A percentile compares a stretch with the other conserved stretches of the same genome.
These are phyloP conservation scores for Colletotrichum aenigma DNA, from an alignment of 2,329 filamentous ascomycete genomes.

Conservation along the genomic window DNA sequence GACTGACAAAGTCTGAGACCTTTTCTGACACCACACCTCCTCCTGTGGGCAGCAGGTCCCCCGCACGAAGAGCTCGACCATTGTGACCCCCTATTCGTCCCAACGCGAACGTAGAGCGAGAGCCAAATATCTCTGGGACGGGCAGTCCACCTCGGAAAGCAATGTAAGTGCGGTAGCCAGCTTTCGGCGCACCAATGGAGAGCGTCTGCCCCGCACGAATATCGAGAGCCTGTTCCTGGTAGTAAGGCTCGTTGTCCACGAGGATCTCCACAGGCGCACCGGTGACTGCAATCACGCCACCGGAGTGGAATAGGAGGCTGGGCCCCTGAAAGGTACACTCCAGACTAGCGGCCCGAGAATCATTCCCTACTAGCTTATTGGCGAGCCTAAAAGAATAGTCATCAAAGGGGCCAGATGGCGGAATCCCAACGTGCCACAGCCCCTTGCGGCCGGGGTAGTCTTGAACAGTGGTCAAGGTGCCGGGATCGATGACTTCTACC, in stretches of 20 bases:
- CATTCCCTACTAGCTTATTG: conserved; percentile 39
- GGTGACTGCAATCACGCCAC: conserved; percentile 33
- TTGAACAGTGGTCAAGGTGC: conserved; percentile 40
- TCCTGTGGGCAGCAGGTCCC: conserved; percentile 32
- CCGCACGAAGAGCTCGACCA: conserved; percentile 33
- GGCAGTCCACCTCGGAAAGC: conserved; percentile 37
- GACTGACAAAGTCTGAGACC: neutral
- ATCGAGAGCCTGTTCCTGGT: conserved; percentile 26
- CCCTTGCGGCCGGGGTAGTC: conserved; percentile 43
- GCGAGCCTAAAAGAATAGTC: conserved; percentile 36
- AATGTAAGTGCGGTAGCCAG: conserved; percentile 37
- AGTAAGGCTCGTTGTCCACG: conserved; percentile 24
- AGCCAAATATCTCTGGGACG: conserved; percentile 36
- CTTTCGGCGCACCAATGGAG: conserved; percentile 25
- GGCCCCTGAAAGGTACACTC: conserved; percentile 40
- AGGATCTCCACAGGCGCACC: conserved; percentile 31
- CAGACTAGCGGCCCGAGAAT: conserved; percentile 29
- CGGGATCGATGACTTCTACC: conserved; percentile 40
- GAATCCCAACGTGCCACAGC: conserved; percentile 42
- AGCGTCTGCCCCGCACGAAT: conserved; percentile 30
- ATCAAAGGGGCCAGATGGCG: conserved; percentile 46
- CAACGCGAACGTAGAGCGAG: conserved; percentile 34
- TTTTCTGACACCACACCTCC: neutral
- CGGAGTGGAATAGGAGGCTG: conserved; percentile 35
- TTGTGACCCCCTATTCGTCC: conserved; percentile 36